Evolutionary conservation across 176 grass and related monocot genomes (phyloP).

Genomic region (Calamus simplicifolius): DNA sequence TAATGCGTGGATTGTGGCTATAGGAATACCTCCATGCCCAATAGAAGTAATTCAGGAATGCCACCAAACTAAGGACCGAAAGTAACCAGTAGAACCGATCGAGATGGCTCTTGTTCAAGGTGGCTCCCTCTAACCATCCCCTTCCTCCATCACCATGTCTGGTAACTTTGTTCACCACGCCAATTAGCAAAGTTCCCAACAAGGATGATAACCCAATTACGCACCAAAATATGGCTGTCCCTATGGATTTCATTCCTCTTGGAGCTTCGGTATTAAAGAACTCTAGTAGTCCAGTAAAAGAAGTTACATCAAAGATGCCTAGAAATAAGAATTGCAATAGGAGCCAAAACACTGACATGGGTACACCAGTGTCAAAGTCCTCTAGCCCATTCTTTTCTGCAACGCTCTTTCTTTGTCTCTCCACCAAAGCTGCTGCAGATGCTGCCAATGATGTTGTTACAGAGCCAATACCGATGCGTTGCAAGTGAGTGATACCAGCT

Average conservation of each 20-base stretch:
- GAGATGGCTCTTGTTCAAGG: slow-evolving; percentile 31
- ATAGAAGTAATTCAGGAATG: slow-evolving; percentile 31
- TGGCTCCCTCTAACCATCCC: slow-evolving; percentile 35
- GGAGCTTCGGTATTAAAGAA: slow-evolving; percentile 22
- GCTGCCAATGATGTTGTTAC: slow-evolving; percentile 30
- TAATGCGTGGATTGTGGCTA: neutral
- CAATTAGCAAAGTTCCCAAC: no score
- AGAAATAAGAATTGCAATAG: slow-evolving; percentile 41
- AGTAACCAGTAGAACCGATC: slow-evolving; percentile 34
- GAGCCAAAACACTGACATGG: slow-evolving; percentile 35
- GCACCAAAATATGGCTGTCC: no score
- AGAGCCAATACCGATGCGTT: slow-evolving; percentile 34
- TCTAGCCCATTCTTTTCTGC: neutral
- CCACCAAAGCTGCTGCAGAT: slow-evolving; percentile 34
- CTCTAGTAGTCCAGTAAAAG: slow-evolving; percentile 16
- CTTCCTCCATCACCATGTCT: neutral
- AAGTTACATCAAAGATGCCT: slow-evolving; percentile 34
- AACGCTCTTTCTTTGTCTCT: slow-evolving; percentile 30
- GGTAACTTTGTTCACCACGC: neutral
- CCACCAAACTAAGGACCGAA: slow-evolving; percentile 22
- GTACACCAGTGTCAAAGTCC: slow-evolving; percentile 7
- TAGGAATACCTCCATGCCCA: slow-evolving; percentile 34
- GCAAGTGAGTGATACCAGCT: slow-evolving; percentile 27
- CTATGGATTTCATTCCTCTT: no score
- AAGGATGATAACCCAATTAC: no score